A percentile compares a stretch with the other conserved stretches of the same genome.
These are phyloP conservation scores for Fusarium palustre DNA, from an alignment of 2,329 filamentous ascomycete species.

Conservation along the genomic window DNA sequence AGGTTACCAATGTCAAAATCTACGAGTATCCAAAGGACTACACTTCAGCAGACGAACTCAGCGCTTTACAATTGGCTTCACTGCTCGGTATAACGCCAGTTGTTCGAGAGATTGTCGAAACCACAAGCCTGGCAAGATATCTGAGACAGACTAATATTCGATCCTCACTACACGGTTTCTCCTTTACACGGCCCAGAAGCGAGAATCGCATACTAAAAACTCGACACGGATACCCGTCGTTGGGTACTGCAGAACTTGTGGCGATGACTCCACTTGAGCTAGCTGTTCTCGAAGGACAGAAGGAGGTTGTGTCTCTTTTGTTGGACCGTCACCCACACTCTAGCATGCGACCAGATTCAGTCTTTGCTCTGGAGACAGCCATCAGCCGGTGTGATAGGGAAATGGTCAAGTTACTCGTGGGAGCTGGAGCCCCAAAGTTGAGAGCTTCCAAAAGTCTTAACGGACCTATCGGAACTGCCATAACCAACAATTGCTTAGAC, in stretches of 20 bases:
- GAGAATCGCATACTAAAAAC: background rate
- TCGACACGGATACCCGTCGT: background rate
- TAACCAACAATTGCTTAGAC: slow-evolving; percentile 2
- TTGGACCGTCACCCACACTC: background rate
- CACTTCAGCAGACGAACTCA: background rate
- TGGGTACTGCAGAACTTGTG: slow-evolving; percentile 1
- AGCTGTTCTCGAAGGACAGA: background rate
- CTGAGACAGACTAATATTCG: background rate
- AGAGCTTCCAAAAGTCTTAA: background rate
- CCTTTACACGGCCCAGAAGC: background rate
- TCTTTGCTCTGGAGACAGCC: background rate
- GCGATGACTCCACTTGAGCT: slow-evolving; percentile 14
- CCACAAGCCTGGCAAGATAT: background rate
- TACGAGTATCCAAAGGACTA: background rate
- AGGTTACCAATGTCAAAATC: background rate
- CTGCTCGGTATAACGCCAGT: background rate
- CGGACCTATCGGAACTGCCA: slow-evolving; percentile 11
- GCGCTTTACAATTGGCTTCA: slow-evolving; percentile 7
- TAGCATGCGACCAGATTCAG: background rate
- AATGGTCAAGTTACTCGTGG: background rate
- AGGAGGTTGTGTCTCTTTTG: background rate
- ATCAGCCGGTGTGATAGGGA: slow-evolving; percentile 1
- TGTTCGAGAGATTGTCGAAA: slow-evolving; percentile 2
- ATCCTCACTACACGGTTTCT: background rate
- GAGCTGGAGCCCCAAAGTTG: background rate